Percentiles rank a stretch among this genome's conserved stretches.
These are phyloP conservation scores for Oryza officinalis DNA, from an alignment of 176 grass and related monocot genomes.

Conservation along the genomic window DNA sequence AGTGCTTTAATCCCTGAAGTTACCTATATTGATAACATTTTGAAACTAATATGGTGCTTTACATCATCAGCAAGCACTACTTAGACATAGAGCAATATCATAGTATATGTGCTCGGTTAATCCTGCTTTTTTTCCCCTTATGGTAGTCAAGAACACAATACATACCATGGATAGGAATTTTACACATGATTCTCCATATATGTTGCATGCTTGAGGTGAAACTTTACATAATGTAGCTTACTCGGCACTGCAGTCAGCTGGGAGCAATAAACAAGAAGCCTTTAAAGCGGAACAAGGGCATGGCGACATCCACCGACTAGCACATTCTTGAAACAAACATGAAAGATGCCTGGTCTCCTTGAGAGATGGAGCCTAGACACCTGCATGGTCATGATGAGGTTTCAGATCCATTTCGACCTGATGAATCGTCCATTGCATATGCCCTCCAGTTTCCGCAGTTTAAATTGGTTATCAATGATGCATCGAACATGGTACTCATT, in stretches of 20 bases:
- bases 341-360: background rate
- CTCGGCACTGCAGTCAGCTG: background rate
- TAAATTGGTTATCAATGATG: background rate
- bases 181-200: background rate
- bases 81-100: no score
- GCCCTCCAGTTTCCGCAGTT: constrained; percentile 83
- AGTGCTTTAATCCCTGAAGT: no score
- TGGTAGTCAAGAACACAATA: no score
- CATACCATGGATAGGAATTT: no score
- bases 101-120: no score
- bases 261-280: constrained; percentile 6
- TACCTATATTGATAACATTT: no score
- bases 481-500: background rate
- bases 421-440: constrained; percentile 99
- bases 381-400: constrained; percentile 47
- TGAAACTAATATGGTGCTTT: background rate
- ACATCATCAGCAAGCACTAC: background rate
- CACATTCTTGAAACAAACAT: background rate
- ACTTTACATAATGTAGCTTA: constrained; percentile 10
- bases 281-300: background rate
- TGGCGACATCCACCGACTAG: background rate
- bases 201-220: background rate
- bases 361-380: background rate
- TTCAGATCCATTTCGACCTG: constrained; percentile 98
- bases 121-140: no score